These are phyloP conservation scores for Ganoderma boninense DNA, from an alignment of 1,284 basidiomycete species.

Conservation along the genomic window DNA sequence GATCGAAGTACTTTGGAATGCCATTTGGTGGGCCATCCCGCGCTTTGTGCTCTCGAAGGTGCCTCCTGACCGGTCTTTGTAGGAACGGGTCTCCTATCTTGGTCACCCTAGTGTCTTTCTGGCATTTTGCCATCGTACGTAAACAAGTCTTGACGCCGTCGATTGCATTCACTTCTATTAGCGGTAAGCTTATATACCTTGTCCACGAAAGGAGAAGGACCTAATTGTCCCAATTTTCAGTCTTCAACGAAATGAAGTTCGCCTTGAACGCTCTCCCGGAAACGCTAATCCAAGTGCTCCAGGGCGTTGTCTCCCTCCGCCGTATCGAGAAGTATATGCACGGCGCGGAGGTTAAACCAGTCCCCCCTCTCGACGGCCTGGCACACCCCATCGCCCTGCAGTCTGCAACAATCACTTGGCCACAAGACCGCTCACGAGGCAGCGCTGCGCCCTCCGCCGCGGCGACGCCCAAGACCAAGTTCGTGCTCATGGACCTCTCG, in stretches of 20 bases:
- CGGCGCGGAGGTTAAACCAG: conserved; percentile 71
- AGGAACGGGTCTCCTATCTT: conserved; percentile 81
- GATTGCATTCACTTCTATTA: conserved; percentile 80
- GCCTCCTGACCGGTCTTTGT: background rate
- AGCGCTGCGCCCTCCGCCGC: conserved; percentile 59
- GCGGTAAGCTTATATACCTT: background rate
- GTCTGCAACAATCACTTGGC: conserved; percentile 91
- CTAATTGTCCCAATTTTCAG: conserved; percentile 43
- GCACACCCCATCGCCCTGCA: conserved; percentile 74
- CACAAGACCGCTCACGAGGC: conserved; percentile 67
- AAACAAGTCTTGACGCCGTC: conserved; percentile 80
- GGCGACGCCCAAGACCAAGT: conserved; percentile 80
- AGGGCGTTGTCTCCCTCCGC: conserved; percentile 86
- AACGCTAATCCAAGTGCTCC: conserved; percentile 88
- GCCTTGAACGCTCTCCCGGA: conserved; percentile 89
- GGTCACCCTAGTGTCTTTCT: conserved; percentile 82
- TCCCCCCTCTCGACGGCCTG: conserved; percentile 64
- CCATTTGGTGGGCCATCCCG: conserved; percentile 66
- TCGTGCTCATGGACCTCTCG: conserved; percentile 83
- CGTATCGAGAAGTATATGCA: conserved; percentile 92
- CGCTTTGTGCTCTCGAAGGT: background rate
- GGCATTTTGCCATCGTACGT: conserved; percentile 83
- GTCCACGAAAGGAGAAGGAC: background rate
- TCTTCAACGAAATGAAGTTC: conserved; percentile 90
- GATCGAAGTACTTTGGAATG: conserved; percentile 84